Evolutionary conservation across 306 rosid genomes (phyloP).

Genomic region (Prunus davidiana): DNA sequence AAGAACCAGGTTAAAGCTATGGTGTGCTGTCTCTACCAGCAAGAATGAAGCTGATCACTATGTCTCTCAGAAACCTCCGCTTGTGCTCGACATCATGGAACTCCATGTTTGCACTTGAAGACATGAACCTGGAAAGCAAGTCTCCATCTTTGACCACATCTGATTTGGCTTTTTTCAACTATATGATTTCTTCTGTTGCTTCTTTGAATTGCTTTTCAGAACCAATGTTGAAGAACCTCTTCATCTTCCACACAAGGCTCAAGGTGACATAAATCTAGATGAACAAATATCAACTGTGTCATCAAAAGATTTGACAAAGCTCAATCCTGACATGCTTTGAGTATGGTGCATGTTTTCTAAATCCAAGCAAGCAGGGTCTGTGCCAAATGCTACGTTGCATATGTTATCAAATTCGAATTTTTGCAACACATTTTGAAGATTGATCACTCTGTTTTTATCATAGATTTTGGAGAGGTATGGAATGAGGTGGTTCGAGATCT

Average conservation of each 20-base stretch:
- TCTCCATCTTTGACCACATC: background rate
- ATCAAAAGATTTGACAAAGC: conserved; percentile 25
- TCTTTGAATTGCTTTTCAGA: conserved; percentile 16
- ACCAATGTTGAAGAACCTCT: conserved; percentile 15
- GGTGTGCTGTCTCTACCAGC: conserved; percentile 28
- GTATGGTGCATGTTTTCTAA: background rate
- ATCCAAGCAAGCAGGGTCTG: conserved; percentile 16
- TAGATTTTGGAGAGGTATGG: background rate
- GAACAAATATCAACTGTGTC: conserved; percentile 3
- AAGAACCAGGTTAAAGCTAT: conserved; percentile 29
- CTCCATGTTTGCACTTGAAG: background rate
- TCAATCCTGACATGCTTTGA: background rate
- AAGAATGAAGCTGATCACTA: conserved; percentile 25
- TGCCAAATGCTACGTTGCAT: conserved; percentile 13
- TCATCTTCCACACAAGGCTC: conserved; percentile 17
- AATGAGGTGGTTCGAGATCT: conserved; percentile 16
- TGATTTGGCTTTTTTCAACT: conserved; percentile 2
- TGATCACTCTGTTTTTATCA: conserved; percentile 2
- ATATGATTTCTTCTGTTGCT: conserved; percentile 15
- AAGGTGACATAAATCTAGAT: conserved; percentile 9
- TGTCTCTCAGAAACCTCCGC: conserved; percentile 20
- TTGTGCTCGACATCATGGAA: conserved; percentile 3
- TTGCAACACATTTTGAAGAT: conserved; percentile 18
- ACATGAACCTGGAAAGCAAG: conserved; percentile 21
- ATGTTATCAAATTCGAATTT: conserved; percentile 14